A percentile compares a stretch with the other conserved stretches of the same genome.
These are phyloP conservation scores for Pichia sp. DNA, from an alignment of 1,139 yeast species.

Conservation along the genomic window DNA sequence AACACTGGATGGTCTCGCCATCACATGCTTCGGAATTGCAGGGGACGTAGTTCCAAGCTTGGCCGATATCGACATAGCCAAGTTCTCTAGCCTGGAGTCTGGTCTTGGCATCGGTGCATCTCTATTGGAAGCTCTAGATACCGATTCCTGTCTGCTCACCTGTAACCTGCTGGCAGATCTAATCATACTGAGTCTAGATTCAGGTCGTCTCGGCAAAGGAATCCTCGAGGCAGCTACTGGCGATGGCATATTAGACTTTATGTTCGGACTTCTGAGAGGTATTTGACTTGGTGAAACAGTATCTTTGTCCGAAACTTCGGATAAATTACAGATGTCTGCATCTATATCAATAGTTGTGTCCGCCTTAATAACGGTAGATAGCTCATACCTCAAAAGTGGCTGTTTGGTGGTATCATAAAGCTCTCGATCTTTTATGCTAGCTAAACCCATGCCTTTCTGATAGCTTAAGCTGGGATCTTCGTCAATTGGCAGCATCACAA, in stretches of 20 bases:
- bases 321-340: background rate
- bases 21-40: background rate
- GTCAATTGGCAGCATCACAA: slow-evolving; percentile 7
- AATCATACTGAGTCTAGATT: slow-evolving; percentile 16
- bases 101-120: slow-evolving; percentile 2
- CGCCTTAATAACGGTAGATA: slow-evolving; percentile 7
- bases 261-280: background rate
- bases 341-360: background rate
- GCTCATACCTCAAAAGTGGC: slow-evolving; percentile 8
- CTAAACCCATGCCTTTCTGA: too few relatives aligned
- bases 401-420: too few relatives aligned
- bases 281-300: background rate
- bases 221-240: slow-evolving; percentile 13
- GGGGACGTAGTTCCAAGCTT: slow-evolving; percentile 15
- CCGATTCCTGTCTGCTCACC: background rate
- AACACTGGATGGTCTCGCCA: slow-evolving; percentile 1
- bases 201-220: slow-evolving; percentile 23
- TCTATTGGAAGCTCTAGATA: background rate
- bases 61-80: slow-evolving; percentile 11
- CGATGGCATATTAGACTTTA: background rate
- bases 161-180: slow-evolving; percentile 13
- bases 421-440: too few relatives aligned
- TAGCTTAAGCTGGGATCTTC: slow-evolving; percentile 2
- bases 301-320: background rate
- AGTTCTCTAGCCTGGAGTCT: slow-evolving; percentile 12